These are phyloP conservation scores for Tricholoma matsutake DNA, from an alignment of 768 basidiomycete species.

Conservation along the genomic window DNA sequence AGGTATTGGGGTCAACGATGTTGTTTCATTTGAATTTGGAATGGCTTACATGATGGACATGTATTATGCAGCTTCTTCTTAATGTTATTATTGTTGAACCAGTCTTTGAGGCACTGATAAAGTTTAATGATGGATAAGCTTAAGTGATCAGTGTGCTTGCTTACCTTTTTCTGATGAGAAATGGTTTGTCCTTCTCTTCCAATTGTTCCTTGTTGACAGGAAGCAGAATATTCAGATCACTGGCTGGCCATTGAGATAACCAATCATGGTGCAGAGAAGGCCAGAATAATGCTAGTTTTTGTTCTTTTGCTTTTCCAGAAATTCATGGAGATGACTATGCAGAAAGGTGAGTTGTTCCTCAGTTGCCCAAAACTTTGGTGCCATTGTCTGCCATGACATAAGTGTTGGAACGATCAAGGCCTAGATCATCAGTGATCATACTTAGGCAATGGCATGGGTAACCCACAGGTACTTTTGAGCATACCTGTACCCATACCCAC, in stretches of 20 bases:
- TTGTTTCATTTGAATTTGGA: background rate
- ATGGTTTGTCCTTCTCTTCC: background rate
- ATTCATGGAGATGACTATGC: background rate
- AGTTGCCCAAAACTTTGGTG: background rate
- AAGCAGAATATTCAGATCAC: background rate
- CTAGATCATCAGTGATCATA: no score
- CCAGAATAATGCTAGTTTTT: background rate
- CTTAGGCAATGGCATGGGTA: no score
- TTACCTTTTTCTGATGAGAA: background rate
- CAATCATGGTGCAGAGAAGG: background rate
- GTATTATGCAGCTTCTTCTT: background rate
- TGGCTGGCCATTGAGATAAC: constrained; percentile 1
- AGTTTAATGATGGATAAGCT: background rate
- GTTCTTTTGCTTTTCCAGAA: background rate
- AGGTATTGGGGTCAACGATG: background rate
- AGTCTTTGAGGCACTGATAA: background rate
- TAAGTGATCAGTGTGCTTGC: background rate
- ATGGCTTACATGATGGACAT: background rate
- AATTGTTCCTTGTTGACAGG: background rate
- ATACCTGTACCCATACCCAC: no score
- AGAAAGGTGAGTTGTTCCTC: background rate
- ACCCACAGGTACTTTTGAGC: no score
- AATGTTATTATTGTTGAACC: constrained; percentile 2
- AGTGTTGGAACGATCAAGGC: no score
- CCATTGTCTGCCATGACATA: background rate